phyloP scores from a whole-genome alignment of 2,329 filamentous ascomycete species.

The Thielaviopsis musarum region DNA sequence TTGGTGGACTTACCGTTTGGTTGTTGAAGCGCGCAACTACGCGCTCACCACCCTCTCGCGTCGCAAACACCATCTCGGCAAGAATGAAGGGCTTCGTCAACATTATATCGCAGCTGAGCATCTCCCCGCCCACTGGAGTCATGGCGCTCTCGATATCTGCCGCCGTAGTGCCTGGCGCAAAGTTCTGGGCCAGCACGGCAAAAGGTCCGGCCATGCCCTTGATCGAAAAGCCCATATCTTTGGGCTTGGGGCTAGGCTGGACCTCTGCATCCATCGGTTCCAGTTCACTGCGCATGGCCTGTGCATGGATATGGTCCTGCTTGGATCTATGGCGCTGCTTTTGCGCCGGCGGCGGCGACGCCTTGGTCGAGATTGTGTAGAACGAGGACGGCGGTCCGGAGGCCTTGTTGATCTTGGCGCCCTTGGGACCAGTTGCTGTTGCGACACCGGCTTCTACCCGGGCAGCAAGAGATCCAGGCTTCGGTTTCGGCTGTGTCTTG shows the following conservation, averaged over 20 bases:
- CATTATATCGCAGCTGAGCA: conserved; percentile 50
- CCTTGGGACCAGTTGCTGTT: conserved; percentile 8
- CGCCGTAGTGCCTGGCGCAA: conserved; percentile 64
- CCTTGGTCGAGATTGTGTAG: conserved; percentile 1
- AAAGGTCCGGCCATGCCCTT: conserved; percentile 57
- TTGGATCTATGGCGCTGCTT: not conserved
- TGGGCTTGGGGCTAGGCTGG: not conserved
- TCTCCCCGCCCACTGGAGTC: conserved; percentile 53
- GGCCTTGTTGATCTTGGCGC: not conserved
- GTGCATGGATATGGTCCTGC: not conserved
- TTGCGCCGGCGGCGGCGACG: not conserved
- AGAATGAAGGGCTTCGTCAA: conserved; percentile 55
- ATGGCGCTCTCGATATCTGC: conserved; percentile 73
- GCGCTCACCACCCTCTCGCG: conserved; percentile 53
- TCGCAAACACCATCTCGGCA: conserved; percentile 60
- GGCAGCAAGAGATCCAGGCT: conserved; percentile 1
- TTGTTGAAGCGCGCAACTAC: conserved; percentile 65
- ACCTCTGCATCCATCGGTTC: not conserved
- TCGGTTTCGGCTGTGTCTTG: conserved; percentile 1
- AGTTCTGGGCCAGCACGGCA: conserved; percentile 62
- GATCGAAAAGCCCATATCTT: conserved; percentile 42
- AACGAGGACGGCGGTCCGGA: not conserved
- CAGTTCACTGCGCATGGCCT: not conserved
- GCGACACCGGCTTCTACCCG: conserved; percentile 7
- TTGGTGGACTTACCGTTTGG: conserved; percentile 43